Percentiles rank a stretch among this genome's conserved stretches.
phyloP scores from a whole-genome alignment of 306 rosid genomes.

The Quercus ilex region DNA sequence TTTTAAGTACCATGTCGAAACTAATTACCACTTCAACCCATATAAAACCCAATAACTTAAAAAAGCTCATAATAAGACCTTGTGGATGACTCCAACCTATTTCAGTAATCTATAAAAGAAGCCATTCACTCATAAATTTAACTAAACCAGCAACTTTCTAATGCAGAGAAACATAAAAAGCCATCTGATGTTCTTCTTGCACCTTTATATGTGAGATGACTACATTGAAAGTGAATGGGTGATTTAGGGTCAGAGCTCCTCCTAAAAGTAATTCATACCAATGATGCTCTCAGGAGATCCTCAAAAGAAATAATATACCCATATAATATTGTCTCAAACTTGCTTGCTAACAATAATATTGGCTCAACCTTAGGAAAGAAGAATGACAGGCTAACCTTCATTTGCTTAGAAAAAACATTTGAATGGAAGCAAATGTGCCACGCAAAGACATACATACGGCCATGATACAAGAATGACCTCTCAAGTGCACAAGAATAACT shows the following conservation, averaged over 20 bases:
- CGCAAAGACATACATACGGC: constrained; percentile 90
- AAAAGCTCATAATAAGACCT: no score
- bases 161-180: no score
- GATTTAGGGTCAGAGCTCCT: neutral
- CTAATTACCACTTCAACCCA: no score
- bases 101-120: no score
- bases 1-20: no score
- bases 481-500: constrained; percentile 99
- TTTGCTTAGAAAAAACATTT: constrained; percentile 95
- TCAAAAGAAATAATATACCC: neutral
- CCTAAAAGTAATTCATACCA: neutral
- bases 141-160: no score
- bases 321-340: constrained; percentile 13
- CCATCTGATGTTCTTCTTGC: neutral
- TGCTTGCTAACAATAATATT: constrained; percentile 1
- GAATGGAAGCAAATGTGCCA: constrained; percentile 99
- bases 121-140: no score
- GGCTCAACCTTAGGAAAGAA: constrained; percentile 11
- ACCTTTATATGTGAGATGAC: neutral
- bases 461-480: constrained; percentile 97
- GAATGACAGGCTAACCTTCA: constrained; percentile 64
- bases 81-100: no score
- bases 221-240: neutral
- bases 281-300: neutral
- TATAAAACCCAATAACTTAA: no score